Conservation (phyloP, 768 basidiomycete genomes). For the Lyophyllum atratum region DNA sequence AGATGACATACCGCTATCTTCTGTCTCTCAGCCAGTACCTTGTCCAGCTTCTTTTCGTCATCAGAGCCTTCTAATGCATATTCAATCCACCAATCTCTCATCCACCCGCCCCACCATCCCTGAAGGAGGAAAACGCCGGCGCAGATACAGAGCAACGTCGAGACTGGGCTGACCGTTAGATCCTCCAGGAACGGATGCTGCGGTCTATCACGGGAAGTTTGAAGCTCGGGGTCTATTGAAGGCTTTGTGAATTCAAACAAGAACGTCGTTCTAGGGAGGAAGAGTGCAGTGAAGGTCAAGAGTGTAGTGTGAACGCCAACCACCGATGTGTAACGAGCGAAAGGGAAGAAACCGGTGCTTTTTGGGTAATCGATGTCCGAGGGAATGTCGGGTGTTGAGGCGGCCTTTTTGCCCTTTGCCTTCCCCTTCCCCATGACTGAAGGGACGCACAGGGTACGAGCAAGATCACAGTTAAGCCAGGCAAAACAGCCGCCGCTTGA, state of each 20-base stretch:
- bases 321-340: slow-evolving; percentile 62
- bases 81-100: slow-evolving; percentile 59
- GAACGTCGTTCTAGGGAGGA: slow-evolving; percentile 64
- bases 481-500: too few relatives aligned
- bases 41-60: slow-evolving; percentile 45
- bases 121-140: slow-evolving; percentile 56
- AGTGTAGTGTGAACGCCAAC: slow-evolving; percentile 71
- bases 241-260: slow-evolving; percentile 39
- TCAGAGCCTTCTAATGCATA: slow-evolving; percentile 39
- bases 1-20: slow-evolving; percentile 39
- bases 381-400: neutral
- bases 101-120: slow-evolving; percentile 73
- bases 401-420: neutral
- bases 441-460: neutral
- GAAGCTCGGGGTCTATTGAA: slow-evolving; percentile 28
- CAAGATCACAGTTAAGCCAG: too few relatives aligned
- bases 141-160: slow-evolving; percentile 60
- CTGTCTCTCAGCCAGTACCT: slow-evolving; percentile 35
- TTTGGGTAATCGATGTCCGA: neutral
- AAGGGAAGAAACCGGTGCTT: slow-evolving; percentile 18
- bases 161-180: slow-evolving; percentile 60
- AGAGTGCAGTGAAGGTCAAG: slow-evolving; percentile 64
- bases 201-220: slow-evolving; percentile 58
- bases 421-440: slow-evolving; percentile 5
- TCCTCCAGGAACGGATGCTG: slow-evolving; percentile 71